Evolutionary conservation across 2,329 filamentous ascomycete species (phyloP).

Genomic region (Cordyceps militaris): DNA sequence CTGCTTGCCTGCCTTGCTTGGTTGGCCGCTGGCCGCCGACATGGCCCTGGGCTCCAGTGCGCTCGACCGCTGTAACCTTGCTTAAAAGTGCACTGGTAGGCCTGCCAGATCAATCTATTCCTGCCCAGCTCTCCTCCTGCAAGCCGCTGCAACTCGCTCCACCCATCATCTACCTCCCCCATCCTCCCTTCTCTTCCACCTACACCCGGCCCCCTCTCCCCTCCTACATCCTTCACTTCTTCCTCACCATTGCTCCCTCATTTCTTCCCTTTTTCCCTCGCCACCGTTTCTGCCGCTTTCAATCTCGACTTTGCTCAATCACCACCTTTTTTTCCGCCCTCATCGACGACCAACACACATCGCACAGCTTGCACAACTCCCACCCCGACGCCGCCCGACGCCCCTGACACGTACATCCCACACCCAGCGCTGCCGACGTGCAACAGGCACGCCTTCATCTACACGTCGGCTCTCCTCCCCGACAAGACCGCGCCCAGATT

Average conservation of each 20-base stretch:
- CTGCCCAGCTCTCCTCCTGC: neutral
- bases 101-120: slow-evolving; percentile 5
- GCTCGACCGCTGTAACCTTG: neutral
- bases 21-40: neutral
- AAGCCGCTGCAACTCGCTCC: slow-evolving; percentile 6
- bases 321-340: slow-evolving; percentile 9
- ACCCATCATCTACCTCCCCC: slow-evolving; percentile 11
- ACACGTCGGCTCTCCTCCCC: neutral
- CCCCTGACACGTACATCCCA: slow-evolving; percentile 7
- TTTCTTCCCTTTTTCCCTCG: slow-evolving; percentile 15
- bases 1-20: neutral
- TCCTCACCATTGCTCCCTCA: slow-evolving; percentile 12
- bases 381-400: neutral
- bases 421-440: neutral
- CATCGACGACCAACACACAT: neutral
- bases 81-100: neutral
- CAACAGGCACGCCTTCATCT: neutral
- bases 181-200: slow-evolving; percentile 15
- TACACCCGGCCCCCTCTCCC: slow-evolving; percentile 18
- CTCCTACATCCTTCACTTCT: slow-evolving; percentile 12
- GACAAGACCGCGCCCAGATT: neutral
- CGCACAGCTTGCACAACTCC: neutral
- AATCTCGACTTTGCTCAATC: slow-evolving; percentile 11
- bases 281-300: slow-evolving; percentile 7
- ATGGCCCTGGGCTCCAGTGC: neutral